phyloP scores from a whole-genome alignment of 768 basidiomycete species.

The Kwoniella sp. region DNA sequence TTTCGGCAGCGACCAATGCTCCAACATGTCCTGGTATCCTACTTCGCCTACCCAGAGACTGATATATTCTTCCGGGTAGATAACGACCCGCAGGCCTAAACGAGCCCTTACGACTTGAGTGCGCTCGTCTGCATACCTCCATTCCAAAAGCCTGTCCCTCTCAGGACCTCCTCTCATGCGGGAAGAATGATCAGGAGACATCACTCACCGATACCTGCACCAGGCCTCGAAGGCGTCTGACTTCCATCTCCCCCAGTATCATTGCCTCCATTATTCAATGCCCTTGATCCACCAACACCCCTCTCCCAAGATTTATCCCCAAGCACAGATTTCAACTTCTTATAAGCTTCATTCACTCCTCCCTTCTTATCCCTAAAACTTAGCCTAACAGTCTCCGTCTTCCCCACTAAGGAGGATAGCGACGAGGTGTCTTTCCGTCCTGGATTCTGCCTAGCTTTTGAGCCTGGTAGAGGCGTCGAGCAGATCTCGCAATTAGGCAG shows the following conservation, averaged over 20 bases:
- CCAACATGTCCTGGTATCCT: too few species aligned
- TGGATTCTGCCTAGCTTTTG: neutral
- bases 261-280: neutral
- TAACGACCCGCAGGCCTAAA: too few species aligned
- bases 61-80: too few species aligned
- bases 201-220: conserved; percentile 61
- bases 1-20: too few species aligned
- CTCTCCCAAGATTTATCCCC: conserved; percentile 77
- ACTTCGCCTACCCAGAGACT: too few species aligned
- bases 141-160: too few species aligned
- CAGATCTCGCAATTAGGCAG: conserved; percentile 83
- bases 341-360: conserved; percentile 81
- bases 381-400: conserved; percentile 64
- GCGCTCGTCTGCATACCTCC: too few species aligned
- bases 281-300: neutral
- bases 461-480: conserved; percentile 63
- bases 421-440: conserved; percentile 3
- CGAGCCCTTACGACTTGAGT: too few species aligned
- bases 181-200: too few species aligned
- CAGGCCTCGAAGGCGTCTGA: conserved; percentile 8
- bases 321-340: conserved; percentile 70
- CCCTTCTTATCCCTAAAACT: conserved; percentile 78
- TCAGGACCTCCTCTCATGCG: too few species aligned
- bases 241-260: conserved; percentile 1
- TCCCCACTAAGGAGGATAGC: neutral